These are phyloP conservation scores for Mrakia hoshinonis DNA, from an alignment of 768 basidiomycete species.

Conservation along the genomic window DNA sequence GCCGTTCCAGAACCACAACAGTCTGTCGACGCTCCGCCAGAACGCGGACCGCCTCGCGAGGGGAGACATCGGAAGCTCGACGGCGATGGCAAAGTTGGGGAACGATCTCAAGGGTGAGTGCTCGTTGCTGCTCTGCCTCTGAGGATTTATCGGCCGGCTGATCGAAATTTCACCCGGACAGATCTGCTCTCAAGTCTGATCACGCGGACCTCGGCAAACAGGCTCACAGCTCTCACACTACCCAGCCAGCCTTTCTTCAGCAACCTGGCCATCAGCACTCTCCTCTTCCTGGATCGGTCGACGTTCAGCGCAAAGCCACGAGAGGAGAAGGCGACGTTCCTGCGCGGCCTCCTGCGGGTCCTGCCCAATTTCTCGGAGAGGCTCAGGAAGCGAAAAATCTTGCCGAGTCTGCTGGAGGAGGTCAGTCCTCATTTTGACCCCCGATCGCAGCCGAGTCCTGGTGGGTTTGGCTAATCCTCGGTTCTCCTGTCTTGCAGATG, in stretches of 20 bases:
- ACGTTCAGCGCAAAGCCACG: constrained; percentile 87
- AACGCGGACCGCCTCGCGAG: constrained; percentile 36
- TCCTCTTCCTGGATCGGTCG: constrained; percentile 91
- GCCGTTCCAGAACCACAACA: constrained; percentile 71
- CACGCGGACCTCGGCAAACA: constrained; percentile 61
- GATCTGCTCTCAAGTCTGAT: constrained; percentile 72
- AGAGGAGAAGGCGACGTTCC: constrained; percentile 93
- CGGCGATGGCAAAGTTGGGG: constrained; percentile 35
- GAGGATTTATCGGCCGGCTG: neutral
- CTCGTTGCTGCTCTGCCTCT: neutral
- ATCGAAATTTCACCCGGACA: constrained; percentile 36
- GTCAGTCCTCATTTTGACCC: constrained; percentile 43
- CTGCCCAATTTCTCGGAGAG: constrained; percentile 67
- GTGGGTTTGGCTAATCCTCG: constrained; percentile 2
- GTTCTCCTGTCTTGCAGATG: constrained; percentile 34
- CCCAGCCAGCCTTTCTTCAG: constrained; percentile 87
- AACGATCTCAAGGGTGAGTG: constrained; percentile 37
- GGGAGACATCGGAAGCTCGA: constrained; percentile 37
- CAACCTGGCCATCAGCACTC: constrained; percentile 85
- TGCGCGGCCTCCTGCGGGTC: constrained; percentile 64
- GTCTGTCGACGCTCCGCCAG: constrained; percentile 39
- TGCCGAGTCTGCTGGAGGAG: constrained; percentile 89
- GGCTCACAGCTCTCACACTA: constrained; percentile 70
- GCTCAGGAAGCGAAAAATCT: constrained; percentile 72
- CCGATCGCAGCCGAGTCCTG: neutral